A percentile compares a stretch with the other conserved stretches of the same genome.
Conservation (phyloP, 78 protist genomes). For the Planoprotostelium fungivorum region DNA sequence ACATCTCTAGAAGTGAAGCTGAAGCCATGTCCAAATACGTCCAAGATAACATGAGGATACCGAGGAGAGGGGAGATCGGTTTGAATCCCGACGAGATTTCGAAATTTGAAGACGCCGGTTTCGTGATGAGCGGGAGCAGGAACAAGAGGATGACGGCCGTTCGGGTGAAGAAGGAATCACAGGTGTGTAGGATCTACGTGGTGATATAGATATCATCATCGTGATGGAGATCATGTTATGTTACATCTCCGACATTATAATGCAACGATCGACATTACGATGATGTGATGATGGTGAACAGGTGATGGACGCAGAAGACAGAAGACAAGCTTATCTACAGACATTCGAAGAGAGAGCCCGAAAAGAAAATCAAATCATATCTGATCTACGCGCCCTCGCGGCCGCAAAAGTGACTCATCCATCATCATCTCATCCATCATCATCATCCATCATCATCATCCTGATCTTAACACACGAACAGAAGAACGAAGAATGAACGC, state of each 20-base stretch:
- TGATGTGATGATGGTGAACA: too few species aligned
- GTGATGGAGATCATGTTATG: too few species aligned
- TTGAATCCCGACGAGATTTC: slow-evolving; percentile 73
- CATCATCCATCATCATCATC: too few species aligned
- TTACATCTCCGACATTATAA: too few species aligned
- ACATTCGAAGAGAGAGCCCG: slow-evolving; percentile 80
- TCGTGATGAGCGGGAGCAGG: slow-evolving; percentile 89
- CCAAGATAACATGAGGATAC: slow-evolving; percentile 83
- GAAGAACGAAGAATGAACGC: too few species aligned
- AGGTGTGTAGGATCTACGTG: slow-evolving; percentile 76
- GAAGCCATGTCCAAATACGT: slow-evolving; percentile 82
- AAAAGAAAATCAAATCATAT: slow-evolving; percentile 49
- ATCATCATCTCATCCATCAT: too few species aligned
- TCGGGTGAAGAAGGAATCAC: slow-evolving; percentile 91
- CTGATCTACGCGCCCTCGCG: slow-evolving; percentile 57
- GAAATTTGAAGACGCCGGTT: slow-evolving; percentile 78
- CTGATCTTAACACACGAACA: too few species aligned
- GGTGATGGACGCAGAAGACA: slow-evolving; percentile 92
- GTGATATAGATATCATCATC: too few species aligned
- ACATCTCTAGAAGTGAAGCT: slow-evolving; percentile 88
- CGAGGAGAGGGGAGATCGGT: slow-evolving; percentile 95
- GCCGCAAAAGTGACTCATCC: slow-evolving; percentile 41
- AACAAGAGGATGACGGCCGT: slow-evolving; percentile 94
- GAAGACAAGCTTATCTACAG: slow-evolving; percentile 75
- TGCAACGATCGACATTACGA: too few species aligned